Conservation (phyloP, 768 basidiomycete species). For the Boletus coccyginus region DNA sequence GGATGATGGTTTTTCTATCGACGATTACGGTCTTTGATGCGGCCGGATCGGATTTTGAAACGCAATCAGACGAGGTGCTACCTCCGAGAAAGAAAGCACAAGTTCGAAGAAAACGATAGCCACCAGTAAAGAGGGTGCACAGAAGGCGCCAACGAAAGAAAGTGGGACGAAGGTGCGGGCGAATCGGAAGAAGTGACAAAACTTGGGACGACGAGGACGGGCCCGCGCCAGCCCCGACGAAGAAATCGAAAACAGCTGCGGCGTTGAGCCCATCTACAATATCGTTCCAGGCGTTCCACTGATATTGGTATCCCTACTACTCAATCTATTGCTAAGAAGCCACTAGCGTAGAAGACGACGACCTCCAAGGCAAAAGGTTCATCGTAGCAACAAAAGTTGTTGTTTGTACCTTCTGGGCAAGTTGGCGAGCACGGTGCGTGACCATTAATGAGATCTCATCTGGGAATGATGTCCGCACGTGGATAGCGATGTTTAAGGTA, state of each 20-base stretch:
- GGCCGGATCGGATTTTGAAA: constrained; percentile 48
- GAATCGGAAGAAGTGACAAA: constrained; percentile 43
- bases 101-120: constrained; percentile 27
- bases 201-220: constrained; percentile 48
- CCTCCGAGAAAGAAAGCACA: constrained; percentile 42
- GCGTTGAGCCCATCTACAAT: constrained; percentile 50
- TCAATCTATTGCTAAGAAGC: constrained; percentile 45
- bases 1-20: constrained; percentile 46
- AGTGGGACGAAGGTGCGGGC: constrained; percentile 52
- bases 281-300: constrained; percentile 28
- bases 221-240: constrained; percentile 41
- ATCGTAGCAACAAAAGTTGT: constrained; percentile 45
- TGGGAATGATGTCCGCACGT: neutral
- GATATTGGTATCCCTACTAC: constrained; percentile 14
- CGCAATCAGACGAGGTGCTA: constrained; percentile 39
- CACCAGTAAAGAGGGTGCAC: constrained; percentile 35
- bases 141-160: constrained; percentile 43
- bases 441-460: neutral
- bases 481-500: constrained; percentile 24
- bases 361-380: constrained; percentile 30
- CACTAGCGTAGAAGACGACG: constrained; percentile 47
- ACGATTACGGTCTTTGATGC: constrained; percentile 74
- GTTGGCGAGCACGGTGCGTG: constrained; percentile 45
- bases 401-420: too few species aligned
- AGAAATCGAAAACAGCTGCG: constrained; percentile 60